These are phyloP conservation scores for Cyclotella cryptica DNA, from an alignment of 108 stramenopile genomes.

Conservation along the genomic window DNA sequence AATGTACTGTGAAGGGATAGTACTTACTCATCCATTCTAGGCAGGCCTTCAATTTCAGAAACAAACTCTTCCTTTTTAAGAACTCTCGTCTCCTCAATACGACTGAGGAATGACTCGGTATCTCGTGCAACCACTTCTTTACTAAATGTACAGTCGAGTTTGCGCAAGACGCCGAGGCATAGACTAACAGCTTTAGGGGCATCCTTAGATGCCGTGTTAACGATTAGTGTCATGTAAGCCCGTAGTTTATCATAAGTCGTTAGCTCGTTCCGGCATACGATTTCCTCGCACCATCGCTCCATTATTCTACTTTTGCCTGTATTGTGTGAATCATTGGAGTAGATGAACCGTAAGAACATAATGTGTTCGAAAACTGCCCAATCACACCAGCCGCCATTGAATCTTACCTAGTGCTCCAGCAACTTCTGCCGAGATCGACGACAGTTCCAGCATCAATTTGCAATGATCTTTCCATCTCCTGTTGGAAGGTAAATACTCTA, in stretches of 20 bases:
- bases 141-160: constrained; percentile 9
- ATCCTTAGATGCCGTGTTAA: not conserved
- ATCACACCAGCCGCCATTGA: too few relatives aligned
- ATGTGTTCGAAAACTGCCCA: too few relatives aligned
- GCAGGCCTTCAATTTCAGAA: not conserved
- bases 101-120: not conserved
- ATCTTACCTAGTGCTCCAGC: constrained; percentile 19
- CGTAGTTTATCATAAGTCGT: constrained; percentile 9
- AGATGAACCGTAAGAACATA: too few relatives aligned
- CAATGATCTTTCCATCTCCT: constrained; percentile 13
- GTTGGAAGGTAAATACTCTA: constrained; percentile 13
- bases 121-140: constrained; percentile 4
- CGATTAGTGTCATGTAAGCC: constrained; percentile 7
- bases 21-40: constrained; percentile 27
- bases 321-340: too few relatives aligned
- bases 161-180: constrained; percentile 6
- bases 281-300: constrained; percentile 26
- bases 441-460: constrained; percentile 21
- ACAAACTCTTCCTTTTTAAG: not conserved
- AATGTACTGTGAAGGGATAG: too few relatives aligned
- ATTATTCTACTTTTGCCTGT: constrained; percentile 17
- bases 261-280: constrained; percentile 13
- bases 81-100: not conserved
- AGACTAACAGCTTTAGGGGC: not conserved
- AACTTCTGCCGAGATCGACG: constrained; percentile 7